Evolutionary conservation across 345 rosid genomes (phyloP).

Genomic region (Eucalyptus shirleyi): DNA sequence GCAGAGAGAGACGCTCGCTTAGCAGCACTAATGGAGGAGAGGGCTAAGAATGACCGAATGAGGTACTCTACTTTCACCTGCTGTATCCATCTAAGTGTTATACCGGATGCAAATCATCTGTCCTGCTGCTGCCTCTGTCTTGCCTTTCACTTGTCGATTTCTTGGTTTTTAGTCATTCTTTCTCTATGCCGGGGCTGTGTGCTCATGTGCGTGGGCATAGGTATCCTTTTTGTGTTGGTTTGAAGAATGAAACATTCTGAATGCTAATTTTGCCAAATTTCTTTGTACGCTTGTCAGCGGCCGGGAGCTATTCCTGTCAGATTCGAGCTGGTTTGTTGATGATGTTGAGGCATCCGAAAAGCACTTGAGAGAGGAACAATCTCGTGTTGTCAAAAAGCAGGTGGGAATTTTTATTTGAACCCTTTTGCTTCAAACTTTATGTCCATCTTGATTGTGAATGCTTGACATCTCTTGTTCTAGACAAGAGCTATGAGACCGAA

Average conservation of each 20-base stretch:
- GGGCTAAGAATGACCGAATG: constrained; percentile 58
- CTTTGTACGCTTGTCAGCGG: constrained; percentile 27
- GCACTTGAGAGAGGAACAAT: constrained; percentile 37
- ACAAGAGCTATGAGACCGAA: not conserved
- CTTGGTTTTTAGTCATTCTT: not conserved
- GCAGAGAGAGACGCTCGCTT: constrained; percentile 46
- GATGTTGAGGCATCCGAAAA: constrained; percentile 51
- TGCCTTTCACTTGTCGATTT: not conserved
- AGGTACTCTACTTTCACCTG: constrained; percentile 18
- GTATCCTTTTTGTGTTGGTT: not conserved
- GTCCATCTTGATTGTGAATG: not conserved
- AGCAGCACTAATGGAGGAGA: constrained; percentile 40
- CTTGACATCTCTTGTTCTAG: not conserved
- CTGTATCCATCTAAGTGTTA: not conserved
- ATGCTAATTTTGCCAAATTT: not conserved
- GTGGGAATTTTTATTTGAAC: not conserved
- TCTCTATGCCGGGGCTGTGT: not conserved
- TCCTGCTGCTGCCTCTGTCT: not conserved
- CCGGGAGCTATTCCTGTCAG: constrained; percentile 47
- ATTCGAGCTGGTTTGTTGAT: constrained; percentile 51
- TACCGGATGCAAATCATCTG: not conserved
- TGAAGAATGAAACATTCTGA: not conserved
- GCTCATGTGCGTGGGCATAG: not conserved
- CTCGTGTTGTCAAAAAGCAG: constrained; percentile 15
- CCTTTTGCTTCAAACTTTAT: not conserved